Conservation (phyloP, 2,329 filamentous ascomycete species). For the Podosphaera fusca region DNA sequence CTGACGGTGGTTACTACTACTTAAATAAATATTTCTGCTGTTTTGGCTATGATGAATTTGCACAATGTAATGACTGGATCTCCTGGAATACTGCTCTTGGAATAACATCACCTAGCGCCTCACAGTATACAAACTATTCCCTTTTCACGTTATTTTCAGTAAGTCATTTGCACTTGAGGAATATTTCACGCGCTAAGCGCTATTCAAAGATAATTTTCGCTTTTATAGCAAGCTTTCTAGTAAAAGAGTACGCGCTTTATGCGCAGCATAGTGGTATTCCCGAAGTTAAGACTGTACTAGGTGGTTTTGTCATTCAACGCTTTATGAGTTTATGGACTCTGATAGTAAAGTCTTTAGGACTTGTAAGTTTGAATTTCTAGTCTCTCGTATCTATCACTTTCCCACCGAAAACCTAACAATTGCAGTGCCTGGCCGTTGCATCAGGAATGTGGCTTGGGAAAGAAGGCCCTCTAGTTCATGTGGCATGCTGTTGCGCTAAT, state of each 20-base stretch:
- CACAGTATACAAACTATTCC: constrained; percentile 67
- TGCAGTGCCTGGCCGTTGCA: constrained; percentile 45
- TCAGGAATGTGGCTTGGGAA: constrained; percentile 95
- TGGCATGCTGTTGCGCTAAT: constrained; percentile 90
- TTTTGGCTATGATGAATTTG: constrained; percentile 69
- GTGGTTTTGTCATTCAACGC: constrained; percentile 73
- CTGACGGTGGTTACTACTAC: constrained; percentile 62
- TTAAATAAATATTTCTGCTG: constrained; percentile 95
- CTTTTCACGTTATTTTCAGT: constrained; percentile 75
- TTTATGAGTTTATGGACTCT: constrained; percentile 81
- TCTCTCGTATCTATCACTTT: neutral
- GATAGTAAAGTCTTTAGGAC: constrained; percentile 66
- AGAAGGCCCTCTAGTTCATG: constrained; percentile 84
- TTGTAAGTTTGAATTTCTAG: constrained; percentile 29
- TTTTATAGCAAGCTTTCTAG: constrained; percentile 50
- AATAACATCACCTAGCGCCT: constrained; percentile 38
- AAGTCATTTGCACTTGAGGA: constrained; percentile 15
- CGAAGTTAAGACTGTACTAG: constrained; percentile 89
- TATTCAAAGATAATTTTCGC: constrained; percentile 61
- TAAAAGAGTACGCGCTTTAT: constrained; percentile 64
- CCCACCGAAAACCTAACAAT: neutral
- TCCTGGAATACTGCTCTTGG: constrained; percentile 61
- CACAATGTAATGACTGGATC: constrained; percentile 69
- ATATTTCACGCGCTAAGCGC: constrained; percentile 65
- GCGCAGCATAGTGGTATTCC: constrained; percentile 91